Conservation (phyloP, 192 early-diverging fungal genomes). For the Entomortierella beljakovae region DNA sequence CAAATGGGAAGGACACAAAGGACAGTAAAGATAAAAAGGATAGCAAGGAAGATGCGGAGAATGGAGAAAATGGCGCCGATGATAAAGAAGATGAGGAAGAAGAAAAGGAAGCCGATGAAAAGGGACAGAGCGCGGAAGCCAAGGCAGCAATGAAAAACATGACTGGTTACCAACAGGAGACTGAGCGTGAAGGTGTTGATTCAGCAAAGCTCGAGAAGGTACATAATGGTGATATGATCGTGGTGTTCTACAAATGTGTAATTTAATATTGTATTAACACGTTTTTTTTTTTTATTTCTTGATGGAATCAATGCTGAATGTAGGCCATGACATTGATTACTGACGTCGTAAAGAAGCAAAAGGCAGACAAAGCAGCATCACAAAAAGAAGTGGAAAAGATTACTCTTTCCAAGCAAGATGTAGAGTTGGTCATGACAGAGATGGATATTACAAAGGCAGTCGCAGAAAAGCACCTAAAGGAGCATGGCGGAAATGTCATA, state of each 20-base stretch:
- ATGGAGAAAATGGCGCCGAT: constrained; percentile 10
- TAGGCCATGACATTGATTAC: constrained; percentile 60
- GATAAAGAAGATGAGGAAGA: constrained; percentile 58
- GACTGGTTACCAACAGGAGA: constrained; percentile 58
- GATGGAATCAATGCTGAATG: background rate
- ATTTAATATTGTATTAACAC: background rate
- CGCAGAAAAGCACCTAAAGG: constrained; percentile 62
- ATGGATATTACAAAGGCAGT: constrained; percentile 59
- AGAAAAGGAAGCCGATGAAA: constrained; percentile 50
- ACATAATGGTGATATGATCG: constrained; percentile 3
- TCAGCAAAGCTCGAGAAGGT: constrained; percentile 65
- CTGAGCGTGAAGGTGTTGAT: constrained; percentile 61
- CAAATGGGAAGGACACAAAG: constrained; percentile 36
- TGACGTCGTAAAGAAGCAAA: constrained; percentile 59
- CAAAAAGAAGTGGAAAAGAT: constrained; percentile 60
- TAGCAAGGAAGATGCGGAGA: constrained; percentile 8
- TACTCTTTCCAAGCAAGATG: constrained; percentile 61
- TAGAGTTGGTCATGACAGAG: constrained; percentile 65
- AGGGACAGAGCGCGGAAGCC: constrained; percentile 62
- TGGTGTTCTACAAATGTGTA: background rate
- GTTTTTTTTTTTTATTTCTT: constrained; percentile 8
- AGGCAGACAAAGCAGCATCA: constrained; percentile 49
- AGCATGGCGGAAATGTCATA: constrained; percentile 59
- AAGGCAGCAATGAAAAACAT: constrained; percentile 70
- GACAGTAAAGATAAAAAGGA: constrained; percentile 23